Conservation (phyloP, 2,329 filamentous ascomycete species). For the Polytolypa hystricis region DNA sequence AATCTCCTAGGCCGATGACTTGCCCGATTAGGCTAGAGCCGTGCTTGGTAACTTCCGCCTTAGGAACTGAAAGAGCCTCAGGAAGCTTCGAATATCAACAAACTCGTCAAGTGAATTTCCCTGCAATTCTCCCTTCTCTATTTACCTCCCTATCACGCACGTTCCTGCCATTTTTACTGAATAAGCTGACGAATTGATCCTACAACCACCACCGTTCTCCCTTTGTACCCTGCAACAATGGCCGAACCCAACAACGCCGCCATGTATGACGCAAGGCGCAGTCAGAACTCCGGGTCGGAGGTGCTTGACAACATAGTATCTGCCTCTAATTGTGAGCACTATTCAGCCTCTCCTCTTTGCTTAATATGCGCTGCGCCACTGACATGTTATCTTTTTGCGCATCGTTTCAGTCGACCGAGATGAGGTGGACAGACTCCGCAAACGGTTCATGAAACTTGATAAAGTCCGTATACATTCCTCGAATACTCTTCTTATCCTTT, state of each 20-base stretch:
- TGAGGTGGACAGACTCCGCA: conserved; percentile 88
- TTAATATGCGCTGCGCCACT: neutral
- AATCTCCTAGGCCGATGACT: conserved; percentile 15
- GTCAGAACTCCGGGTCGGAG: conserved; percentile 43
- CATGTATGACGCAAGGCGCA: conserved; percentile 33
- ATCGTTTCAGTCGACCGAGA: conserved; percentile 71
- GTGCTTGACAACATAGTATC: conserved; percentile 94
- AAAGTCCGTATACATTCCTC: conserved; percentile 54
- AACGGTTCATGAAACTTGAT: conserved; percentile 98
- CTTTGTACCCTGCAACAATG: conserved; percentile 17
- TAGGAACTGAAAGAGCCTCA: no score
- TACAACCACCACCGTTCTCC: conserved; percentile 3
- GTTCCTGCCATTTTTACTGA: no score
- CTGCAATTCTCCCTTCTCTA: no score
- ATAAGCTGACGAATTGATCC: neutral
- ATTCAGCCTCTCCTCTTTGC: neutral
- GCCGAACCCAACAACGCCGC: conserved; percentile 33
- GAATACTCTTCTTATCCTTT: neutral
- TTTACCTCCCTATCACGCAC: no score
- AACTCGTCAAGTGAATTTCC: no score
- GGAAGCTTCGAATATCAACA: no score
- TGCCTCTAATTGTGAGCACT: conserved; percentile 76
- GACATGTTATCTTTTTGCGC: conserved; percentile 7
- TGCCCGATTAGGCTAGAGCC: conserved; percentile 9
- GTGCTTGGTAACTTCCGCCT: conserved; percentile 3